Evolutionary conservation across 73 alveolate species (phyloP), one percentile per base, ranked within the genome.

Genomic region (Diophrys appendiculata): DNA sequence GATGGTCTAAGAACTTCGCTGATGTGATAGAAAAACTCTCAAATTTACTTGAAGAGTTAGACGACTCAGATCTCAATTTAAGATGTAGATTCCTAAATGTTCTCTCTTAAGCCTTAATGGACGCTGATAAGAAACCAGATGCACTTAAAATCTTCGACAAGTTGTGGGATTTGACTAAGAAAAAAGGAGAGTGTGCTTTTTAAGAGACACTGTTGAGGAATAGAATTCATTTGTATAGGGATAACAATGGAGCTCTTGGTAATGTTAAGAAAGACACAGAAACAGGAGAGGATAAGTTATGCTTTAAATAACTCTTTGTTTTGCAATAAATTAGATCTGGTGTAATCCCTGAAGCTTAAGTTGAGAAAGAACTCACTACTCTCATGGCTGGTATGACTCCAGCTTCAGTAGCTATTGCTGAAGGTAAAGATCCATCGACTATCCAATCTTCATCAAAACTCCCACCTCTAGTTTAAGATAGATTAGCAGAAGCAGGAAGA

Each of bases 41-140:
- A 65, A 91, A 90, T 71, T 88, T 96, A 74, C 90, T 97, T 68
- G 99, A 97, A 69, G 99, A 97, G 79, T 94, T 92, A 25, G 99
- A 97, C 85, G 99, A 97, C 75, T 83, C 95, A 76, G 99, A 97
- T 88, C 92, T 91, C 56, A 91, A 96, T 82, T 94, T 98, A 98
- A 86, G 99, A 72, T 90, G 94, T 75, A 84, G 98, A 74, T 94
- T 81, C 56, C 54, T 90, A 68, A 89, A 93, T 84, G 90, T 92
- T 52, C 90, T 97, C 43, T 97, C 95, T n/a, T 90, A 96, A 73
- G 86, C 97, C 65, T 86, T 92, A 71, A 80, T 93, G 65, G 99
- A 97, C 84, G 97, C 97, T 56, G 99, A 97, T 26, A 94, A 96
- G 88, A 97, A 96, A 84, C 93, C 97, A 13, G 99, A 97, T 65